Conservation (phyloP, 176 grass and related monocot genomes). For the Otatea glauca region DNA sequence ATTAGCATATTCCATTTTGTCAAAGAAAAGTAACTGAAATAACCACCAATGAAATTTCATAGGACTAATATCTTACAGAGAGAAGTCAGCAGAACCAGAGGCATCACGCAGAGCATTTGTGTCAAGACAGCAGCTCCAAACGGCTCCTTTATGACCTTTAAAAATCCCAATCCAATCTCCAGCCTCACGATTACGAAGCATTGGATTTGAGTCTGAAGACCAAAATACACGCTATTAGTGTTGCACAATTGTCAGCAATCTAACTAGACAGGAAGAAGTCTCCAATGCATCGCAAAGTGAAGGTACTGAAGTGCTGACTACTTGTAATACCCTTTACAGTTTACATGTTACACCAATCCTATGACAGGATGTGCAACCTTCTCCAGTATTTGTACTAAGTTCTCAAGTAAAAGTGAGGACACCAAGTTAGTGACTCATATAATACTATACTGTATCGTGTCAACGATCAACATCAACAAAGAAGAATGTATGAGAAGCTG, state of each 20-base stretch:
- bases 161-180: slow-evolving; percentile 96
- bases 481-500: background rate
- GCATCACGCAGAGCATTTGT: slow-evolving; percentile 74
- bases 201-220: slow-evolving; percentile 71
- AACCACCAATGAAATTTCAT: too few species aligned
- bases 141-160: slow-evolving; percentile 88
- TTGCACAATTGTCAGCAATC: background rate
- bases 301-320: background rate
- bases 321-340: background rate
- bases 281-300: background rate
- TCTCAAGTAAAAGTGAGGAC: background rate
- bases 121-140: slow-evolving; percentile 86
- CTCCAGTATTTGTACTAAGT: background rate
- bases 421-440: background rate
- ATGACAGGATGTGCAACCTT: background rate
- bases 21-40: too few species aligned
- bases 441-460: too few species aligned
- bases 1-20: too few species aligned
- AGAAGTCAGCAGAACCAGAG: slow-evolving; percentile 88
- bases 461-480: background rate
- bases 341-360: background rate
- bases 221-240: background rate
- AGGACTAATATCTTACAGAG: slow-evolving; percentile 51
- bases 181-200: slow-evolving; percentile 91
- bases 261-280: background rate